Evolutionary conservation across 2,329 filamentous ascomycete genomes (phyloP), one percentile per base, ranked within the genome.

Genomic region (Fusarium sp.): DNA sequence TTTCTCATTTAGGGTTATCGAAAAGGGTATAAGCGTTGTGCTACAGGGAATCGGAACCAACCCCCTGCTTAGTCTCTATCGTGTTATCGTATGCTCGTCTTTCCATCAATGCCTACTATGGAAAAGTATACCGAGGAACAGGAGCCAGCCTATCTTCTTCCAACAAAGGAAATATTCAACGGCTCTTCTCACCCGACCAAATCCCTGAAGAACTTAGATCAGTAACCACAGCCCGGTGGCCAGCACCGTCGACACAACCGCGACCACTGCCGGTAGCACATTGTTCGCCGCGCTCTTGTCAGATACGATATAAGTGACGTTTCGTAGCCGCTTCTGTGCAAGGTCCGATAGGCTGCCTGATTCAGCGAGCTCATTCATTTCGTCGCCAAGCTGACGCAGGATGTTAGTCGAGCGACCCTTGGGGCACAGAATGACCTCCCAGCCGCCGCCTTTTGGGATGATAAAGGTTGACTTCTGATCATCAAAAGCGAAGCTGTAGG

Each of bases 351-450:
- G 74, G 18, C 73, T 75, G 1, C 85, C 83, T 2, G 79, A 78
- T 11, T 78, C 80, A 18, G 83, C 86, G 18, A 90, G 77, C 64
- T 82, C 78, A 27, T 81, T 79, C 71, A 90, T 76, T 76, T 89
- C 82, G 12, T 81, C 74, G 15, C 84, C 82, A 71, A 89, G 83
- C 6, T 86, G 85, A 31, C 78, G 79, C 36, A 90, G 77, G 64
- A 90, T 90, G 73, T 89, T 85, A 39, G 88, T 90, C 66, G 87
- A 89, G 53, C 88, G 79, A 10, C 88, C 88, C 12, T 75, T 76
- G 2, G 94, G 94, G 78, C 94, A 96, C 78, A 96, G 93, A 10
- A 92, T 86, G 13, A 96, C 86, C 78, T 95, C 89, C 84, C 92
- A 96, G 1, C 92, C 92, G 23, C 91, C 92, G 16, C 93, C 93